phyloP scores from a whole-genome alignment of 148 eudicot genomes.

The Diospyros kaki region DNA sequence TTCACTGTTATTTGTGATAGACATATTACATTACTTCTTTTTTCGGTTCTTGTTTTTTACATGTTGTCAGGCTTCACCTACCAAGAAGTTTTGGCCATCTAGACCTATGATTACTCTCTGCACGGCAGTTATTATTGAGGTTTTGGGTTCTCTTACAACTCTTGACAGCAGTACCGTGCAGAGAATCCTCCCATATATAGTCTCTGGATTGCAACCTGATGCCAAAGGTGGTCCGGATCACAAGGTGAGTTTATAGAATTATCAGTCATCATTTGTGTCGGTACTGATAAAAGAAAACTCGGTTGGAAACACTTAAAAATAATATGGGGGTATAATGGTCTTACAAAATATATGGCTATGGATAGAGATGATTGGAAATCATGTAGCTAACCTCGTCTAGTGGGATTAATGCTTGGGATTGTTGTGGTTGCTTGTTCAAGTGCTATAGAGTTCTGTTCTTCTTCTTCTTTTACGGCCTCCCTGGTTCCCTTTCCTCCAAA shows the following conservation, averaged over 20 bases:
- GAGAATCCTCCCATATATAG: conserved; percentile 71
- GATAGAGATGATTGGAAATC: too few relatives aligned
- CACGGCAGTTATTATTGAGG: conserved; percentile 78
- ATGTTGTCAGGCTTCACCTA: conserved; percentile 44
- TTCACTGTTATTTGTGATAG: neutral
- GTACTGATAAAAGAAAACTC: too few relatives aligned
- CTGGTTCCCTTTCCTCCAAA: neutral
- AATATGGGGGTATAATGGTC: too few relatives aligned
- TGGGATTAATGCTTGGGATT: too few relatives aligned
- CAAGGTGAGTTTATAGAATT: conserved; percentile 38
- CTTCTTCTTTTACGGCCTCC: neutral
- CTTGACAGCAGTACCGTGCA: conserved; percentile 56
- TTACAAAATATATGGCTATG: too few relatives aligned
- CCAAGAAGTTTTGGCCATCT: conserved; percentile 65
- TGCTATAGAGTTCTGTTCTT: neutral
- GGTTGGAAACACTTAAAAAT: too few relatives aligned
- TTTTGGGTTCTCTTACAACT: conserved; percentile 48
- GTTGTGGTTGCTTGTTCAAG: too few relatives aligned
- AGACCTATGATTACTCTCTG: conserved; percentile 60
- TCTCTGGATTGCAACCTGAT: conserved; percentile 56
- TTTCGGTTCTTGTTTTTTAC: neutral
- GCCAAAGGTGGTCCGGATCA: conserved; percentile 49
- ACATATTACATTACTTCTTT: neutral
- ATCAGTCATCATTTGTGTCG: neutral
- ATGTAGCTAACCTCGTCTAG: too few relatives aligned